phyloP scores from a whole-genome alignment of 2,329 filamentous ascomycete species.

The Diplodia mutila region DNA sequence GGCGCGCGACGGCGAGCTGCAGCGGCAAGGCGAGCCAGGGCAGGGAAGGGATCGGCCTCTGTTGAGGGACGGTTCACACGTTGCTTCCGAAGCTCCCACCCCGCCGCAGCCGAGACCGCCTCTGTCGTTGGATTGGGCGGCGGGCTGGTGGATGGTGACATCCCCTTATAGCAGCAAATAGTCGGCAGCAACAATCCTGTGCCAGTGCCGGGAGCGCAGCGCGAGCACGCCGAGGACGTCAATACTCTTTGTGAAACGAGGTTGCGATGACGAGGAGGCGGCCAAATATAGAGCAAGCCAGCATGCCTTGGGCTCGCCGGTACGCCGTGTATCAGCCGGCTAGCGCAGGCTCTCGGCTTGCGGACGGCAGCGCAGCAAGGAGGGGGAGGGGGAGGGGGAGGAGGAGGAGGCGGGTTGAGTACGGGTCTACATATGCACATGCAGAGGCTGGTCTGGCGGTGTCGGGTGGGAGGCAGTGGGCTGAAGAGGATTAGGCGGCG shows the following conservation, averaged over 20 bases:
- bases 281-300: constrained; percentile 7
- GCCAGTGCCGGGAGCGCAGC: too few relatives aligned
- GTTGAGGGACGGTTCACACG: not conserved
- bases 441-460: not conserved
- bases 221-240: not conserved
- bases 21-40: not conserved
- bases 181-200: too few relatives aligned
- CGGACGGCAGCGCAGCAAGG: constrained; percentile 10
- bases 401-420: too few relatives aligned
- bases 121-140: too few relatives aligned
- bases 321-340: not conserved
- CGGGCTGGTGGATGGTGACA: too few relatives aligned
- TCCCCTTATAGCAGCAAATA: not conserved
- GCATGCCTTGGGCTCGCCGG: not conserved
- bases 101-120: too few relatives aligned
- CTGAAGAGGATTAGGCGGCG: not conserved
- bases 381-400: not conserved
- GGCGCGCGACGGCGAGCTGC: not conserved
- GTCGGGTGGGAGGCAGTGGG: not conserved
- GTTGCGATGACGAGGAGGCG: not conserved
- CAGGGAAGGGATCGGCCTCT: not conserved
- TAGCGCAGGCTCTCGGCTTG: too few relatives aligned
- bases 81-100: not conserved
- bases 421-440: not conserved
- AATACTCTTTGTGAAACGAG: constrained; percentile 1